Evolutionary conservation across 2,329 filamentous ascomycete genomes (phyloP).

Genomic region (Verticillium dahliae): DNA sequence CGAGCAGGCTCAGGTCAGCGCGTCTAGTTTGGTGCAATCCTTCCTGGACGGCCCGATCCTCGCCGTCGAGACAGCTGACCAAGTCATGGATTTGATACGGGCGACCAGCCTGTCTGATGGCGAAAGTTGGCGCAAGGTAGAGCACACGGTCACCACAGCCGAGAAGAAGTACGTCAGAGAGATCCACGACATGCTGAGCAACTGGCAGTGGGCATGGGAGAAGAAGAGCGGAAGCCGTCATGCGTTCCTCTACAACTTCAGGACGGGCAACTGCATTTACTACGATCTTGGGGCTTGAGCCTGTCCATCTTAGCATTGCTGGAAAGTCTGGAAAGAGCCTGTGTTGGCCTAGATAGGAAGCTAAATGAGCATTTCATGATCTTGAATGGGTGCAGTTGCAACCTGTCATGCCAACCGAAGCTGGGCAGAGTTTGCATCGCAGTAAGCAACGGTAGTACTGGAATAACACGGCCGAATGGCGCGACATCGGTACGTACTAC

Average conservation of each 20-base stretch:
- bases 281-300: slow-evolving; percentile 63
- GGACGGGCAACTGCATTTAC: slow-evolving; percentile 76
- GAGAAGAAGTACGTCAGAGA: slow-evolving; percentile 81
- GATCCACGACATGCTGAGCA: slow-evolving; percentile 68
- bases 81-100: slow-evolving; percentile 69
- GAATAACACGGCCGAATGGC: not conserved
- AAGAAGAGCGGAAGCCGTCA: slow-evolving; percentile 52
- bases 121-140: slow-evolving; percentile 76
- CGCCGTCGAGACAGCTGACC: slow-evolving; percentile 82
- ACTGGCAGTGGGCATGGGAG: slow-evolving; percentile 54
- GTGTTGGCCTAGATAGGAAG: not conserved
- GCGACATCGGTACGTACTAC: not conserved
- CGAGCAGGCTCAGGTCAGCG: slow-evolving; percentile 62
- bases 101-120: slow-evolving; percentile 70
- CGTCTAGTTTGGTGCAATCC: slow-evolving; percentile 57
- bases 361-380: not conserved
- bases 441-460: not conserved
- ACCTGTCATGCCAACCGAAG: not conserved
- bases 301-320: not conserved
- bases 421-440: not conserved
- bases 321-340: not conserved
- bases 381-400: not conserved
- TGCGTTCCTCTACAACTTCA: slow-evolving; percentile 87
- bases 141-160: slow-evolving; percentile 68
- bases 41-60: slow-evolving; percentile 75